Evolutionary conservation across 331 rosid genomes (phyloP), one percentile per base, ranked within the genome.

Genomic region (Acacia concinna): DNA sequence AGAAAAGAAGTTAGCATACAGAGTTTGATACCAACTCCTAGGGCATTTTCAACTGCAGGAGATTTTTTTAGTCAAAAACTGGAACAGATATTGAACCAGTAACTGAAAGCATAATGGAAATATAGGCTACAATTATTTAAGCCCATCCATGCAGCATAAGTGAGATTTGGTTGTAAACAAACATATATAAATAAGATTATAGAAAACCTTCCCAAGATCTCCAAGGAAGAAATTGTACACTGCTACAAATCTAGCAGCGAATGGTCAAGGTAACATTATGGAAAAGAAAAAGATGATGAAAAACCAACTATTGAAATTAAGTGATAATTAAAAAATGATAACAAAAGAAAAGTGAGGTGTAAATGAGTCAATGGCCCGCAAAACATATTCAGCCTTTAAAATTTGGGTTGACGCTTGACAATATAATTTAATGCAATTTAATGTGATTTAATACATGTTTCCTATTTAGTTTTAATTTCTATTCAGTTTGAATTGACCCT

Each of bases 211-310:
- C 99, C 94, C 97, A 95, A 43, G 97, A 88, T 91, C 86, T 89
- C 99, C 99, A 95, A 80, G 99, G 96, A 93, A 95, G 99, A 83
- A 95, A 95, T 76, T 95, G 94, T 38, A 85, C 94, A 6, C 93
- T 89, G 87, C 94, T 91, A 78, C 99, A 95, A 6, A 95, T 95
- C 99, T 95, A 68, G 74, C 56, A 75, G 43, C 73, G 11, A 30
- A 75, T 31, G 74, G 92, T 95, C 67, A 91, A 91, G 98, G 85
- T 77, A 76, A 81, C n/a, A 75, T 51, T 79, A 25, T 59, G 8
- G 23, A 9, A 57, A 12, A 27, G 10, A 49, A 4, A 32, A 37
- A 25, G 70, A 74, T n/a, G 65, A 77, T 62, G 37, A 73, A 74
- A 85, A 63, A 52, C 1, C 51, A 54, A 13, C 32, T 51, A 23